Base-by-base conservation (phyloP, 2,329 filamentous ascomycete genomes). In the Aspergillus luchuensis region DNA sequence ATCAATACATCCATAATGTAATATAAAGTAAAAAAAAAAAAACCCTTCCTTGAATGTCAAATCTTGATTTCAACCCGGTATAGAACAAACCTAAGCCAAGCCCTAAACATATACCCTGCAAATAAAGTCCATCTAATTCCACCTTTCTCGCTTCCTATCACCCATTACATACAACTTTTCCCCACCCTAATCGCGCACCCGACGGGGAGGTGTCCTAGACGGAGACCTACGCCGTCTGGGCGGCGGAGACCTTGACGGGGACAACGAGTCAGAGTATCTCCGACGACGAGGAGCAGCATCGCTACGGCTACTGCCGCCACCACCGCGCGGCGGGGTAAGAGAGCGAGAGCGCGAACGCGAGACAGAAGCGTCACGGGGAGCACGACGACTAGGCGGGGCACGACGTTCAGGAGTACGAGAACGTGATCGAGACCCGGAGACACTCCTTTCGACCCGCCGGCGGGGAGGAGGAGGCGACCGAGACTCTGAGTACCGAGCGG, bases 391-490 rank as follows among this genome's bases (percentile, higher is more conserved):
- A 6, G 66, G 60, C 21, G 67, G 60, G 6, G 60, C 60, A 17
- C 66, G 67, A 19, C 66, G 65, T 17, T 36, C 33, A 13, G 66
- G 69, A 15, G 73, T 71, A 8, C 66, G 70, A 10, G 72, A 70
- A 8, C 61, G 60, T 19, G 74, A 72, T 11, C 67, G 69, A n/a
- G 70, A 69, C 5, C 57, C 57, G 36, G 70, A 69, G 52, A 65
- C 48, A 51, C 65, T 64, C 15, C 51, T 62, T 21, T 67, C 66
- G 28, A 62, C 64, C 59, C 66, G 62, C 48, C 66, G 64, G 48
- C 68, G 70, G 33, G 72, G 69, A 15, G 73, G 69, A 15, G 73
- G 70, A 58, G 72, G 69, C 3, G 72, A 73, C 8, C 63, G 63
- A 8, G 73, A 75, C n/a, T 65, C 66, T 1, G 71, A 72, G 51